Evolutionary conservation across 306 rosid species (phyloP), one percentile per base, ranked within the genome.

Genomic region (Bauhinia variegata): DNA sequence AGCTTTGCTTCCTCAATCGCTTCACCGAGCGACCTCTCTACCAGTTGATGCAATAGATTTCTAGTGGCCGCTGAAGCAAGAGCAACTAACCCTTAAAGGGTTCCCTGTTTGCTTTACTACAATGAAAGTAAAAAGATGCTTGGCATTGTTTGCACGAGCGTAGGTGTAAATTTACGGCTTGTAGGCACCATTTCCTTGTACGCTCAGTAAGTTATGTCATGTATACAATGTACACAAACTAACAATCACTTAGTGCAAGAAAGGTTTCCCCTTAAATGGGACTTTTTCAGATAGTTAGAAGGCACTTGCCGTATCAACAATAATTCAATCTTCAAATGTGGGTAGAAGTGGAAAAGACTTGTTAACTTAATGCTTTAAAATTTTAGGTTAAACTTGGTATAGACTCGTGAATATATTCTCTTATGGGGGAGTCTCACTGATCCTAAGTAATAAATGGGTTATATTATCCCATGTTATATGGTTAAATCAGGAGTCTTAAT

Each of bases 21-120:
- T 95, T 70, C 88, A 85, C 49, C 77, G 99, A 70, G 99, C 99
- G 16, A 87, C 92, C 59, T 95, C 99, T 46, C 96, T 95, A 65
- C 99, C 99, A 4, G 97, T 95, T 73, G 99, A 88, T 84, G 89
- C 99, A 38, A 68, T 88, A 68, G 85, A 88, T 76, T 77, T 82
- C 61, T 95, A 79, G 59, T 53, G 32, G 65, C 55, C 33, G 60
- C 72, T 39, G 9, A 62, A 38, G n/a, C n/a, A n/a, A n/a, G n/a
- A 33, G 38, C 46, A 49, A 63, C 54, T 54, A 65, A 72, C 49
- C 61, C 18, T 61, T 10, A 42, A 32, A 33, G 39, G 57, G 60
- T 44, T 32, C 23, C 56, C 57, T 50, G 16, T 38, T 55, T 67
- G 38, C 55, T 23, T 56, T 50, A 15, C 63, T n/a, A n/a, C n/a